Evolutionary conservation across 2,329 filamentous ascomycete species (phyloP), one percentile per base, ranked within the genome.

Genomic region (Chaetoscypha palmicola): DNA sequence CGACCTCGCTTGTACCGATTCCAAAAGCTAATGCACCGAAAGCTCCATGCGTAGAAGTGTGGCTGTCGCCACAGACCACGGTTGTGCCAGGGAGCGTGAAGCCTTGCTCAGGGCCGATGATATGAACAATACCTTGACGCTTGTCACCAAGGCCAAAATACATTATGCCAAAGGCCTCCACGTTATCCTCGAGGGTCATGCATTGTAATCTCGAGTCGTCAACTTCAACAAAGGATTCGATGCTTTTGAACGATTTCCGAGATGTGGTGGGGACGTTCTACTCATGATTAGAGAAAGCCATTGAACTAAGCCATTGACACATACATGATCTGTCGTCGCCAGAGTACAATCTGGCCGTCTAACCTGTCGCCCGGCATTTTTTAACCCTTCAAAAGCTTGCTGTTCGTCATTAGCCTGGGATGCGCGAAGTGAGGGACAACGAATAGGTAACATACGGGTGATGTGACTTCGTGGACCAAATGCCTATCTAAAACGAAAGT

Each of bases 1-100:
- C 92, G 55, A 97, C 92, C 70, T 98, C 92, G 64, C 87, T 94
- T 50, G 92, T 98, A 58, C 92, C 92, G 62, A 98, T 98, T 66
- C 92, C 92, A 62, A 95, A 95, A 31, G 92, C 92, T 50, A 97
- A 79, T 57, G 90, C 78, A 55, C 92, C 92, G 59, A 97, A 98
- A 41, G 92, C 92, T 59, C 92, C 92, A 68, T 98, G 92, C 51
- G 92, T 98, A 20, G 91, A 96, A 36, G 92, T 98, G 66, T 98
- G 92, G 62, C 86, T 94, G 75, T 98, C 92, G 66, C 92, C 92
- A 63, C 92, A 97, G 54, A 97, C 92, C 28, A 97, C 86, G 2
- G 92, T 98, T 43, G 92, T 97, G 56, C 88, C 92, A 32, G 92
- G 92, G 28, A 97, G 83, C 45, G 92, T 98, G 73, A 98, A 98